These are phyloP conservation scores for Populus deltoides DNA, from an alignment of 345 rosid species.

Conservation along the genomic window DNA sequence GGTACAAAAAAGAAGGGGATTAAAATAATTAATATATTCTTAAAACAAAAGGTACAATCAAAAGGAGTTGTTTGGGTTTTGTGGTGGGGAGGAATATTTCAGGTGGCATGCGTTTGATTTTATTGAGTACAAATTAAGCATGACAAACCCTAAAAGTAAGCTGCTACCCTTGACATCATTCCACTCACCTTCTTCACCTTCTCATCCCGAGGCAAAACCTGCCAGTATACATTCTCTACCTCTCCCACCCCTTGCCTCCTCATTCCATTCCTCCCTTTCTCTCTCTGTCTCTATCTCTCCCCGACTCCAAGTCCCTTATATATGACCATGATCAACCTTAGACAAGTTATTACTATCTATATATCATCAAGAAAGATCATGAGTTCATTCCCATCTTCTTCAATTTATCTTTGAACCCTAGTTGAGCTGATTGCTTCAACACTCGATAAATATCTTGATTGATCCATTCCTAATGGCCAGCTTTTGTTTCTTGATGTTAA, in stretches of 20 bases:
- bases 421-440: background rate
- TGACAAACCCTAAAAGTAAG: slow-evolving; percentile 54
- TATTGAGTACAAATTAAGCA: slow-evolving; percentile 56
- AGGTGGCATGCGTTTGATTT: slow-evolving; percentile 50
- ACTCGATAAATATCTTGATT: background rate
- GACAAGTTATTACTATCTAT: background rate
- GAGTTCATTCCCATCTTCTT: background rate
- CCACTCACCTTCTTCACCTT: slow-evolving; percentile 56
- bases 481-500: background rate
- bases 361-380: background rate
- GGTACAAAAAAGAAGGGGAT: slow-evolving; percentile 18
- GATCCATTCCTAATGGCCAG: background rate
- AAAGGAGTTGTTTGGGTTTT: slow-evolving; percentile 31
- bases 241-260: slow-evolving; percentile 13
- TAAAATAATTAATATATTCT: slow-evolving; percentile 10
- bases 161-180: slow-evolving; percentile 61
- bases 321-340: background rate
- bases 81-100: slow-evolving; percentile 35
- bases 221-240: slow-evolving; percentile 32
- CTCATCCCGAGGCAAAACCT: slow-evolving; percentile 63
- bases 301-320: background rate
- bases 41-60: slow-evolving; percentile 22
- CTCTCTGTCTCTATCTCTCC: background rate
- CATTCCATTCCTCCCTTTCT: background rate
- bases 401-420: slow-evolving; percentile 4